phyloP scores from a whole-genome alignment of 2,329 filamentous ascomycete genomes.

The Ophioceras dolichostomum region DNA sequence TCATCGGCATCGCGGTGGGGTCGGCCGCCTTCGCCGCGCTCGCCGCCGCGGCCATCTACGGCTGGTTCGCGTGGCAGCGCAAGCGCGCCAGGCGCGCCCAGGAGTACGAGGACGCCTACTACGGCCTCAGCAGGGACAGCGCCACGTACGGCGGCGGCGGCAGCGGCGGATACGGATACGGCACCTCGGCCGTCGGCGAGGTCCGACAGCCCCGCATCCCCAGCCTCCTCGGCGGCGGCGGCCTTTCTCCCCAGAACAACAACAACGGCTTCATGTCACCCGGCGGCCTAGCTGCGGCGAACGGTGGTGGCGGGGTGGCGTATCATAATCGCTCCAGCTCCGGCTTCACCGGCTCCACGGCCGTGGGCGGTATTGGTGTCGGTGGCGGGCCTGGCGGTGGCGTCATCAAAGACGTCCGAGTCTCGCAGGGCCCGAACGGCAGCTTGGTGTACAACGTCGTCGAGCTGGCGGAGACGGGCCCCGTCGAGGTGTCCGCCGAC shows the following conservation, averaged over 20 bases:
- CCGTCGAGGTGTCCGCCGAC: not conserved
- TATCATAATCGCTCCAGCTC: constrained; percentile 7
- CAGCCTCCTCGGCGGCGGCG: too few relatives aligned
- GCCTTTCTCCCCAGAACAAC: too few relatives aligned
- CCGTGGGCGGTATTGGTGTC: not conserved
- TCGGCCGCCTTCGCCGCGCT: constrained; percentile 4
- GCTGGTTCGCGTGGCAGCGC: constrained; percentile 2
- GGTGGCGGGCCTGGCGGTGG: not conserved
- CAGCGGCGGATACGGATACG: not conserved
- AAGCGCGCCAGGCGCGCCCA: not conserved
- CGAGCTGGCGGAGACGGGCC: constrained; percentile 1
- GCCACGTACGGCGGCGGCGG: constrained; percentile 11
- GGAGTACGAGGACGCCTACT: constrained; percentile 22
- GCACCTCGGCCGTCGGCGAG: not conserved
- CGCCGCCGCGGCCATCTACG: constrained; percentile 1
- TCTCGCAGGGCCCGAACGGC: not conserved
- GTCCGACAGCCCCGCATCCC: constrained; percentile 2
- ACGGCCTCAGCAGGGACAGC: constrained; percentile 18
- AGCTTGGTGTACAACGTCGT: not conserved
- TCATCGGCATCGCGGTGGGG: constrained; percentile 11
- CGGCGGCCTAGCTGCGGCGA: not conserved
- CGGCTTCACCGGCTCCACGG: constrained; percentile 4
- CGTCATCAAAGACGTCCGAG: not conserved
- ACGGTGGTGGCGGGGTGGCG: not conserved
- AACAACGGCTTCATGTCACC: too few relatives aligned